These are phyloP conservation scores for Calocybe cyanea DNA, from an alignment of 768 basidiomycete genomes.

Conservation along the genomic window DNA sequence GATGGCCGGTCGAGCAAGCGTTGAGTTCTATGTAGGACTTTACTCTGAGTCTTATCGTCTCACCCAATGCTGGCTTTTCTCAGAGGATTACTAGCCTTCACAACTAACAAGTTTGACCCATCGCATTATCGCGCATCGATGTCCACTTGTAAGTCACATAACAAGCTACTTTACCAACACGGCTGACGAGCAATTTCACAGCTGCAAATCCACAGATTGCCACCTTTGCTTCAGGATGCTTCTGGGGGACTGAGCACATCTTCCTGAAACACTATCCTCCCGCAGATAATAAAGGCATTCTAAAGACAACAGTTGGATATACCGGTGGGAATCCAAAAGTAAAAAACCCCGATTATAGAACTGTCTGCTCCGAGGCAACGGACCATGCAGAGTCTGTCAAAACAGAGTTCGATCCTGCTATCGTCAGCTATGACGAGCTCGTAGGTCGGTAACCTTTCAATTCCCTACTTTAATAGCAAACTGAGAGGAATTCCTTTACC, in stretches of 20 bases:
- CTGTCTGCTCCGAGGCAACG: conserved; percentile 77
- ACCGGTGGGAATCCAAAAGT: too few relatives aligned
- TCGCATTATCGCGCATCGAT: conserved; percentile 37
- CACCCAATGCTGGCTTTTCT: conserved; percentile 26
- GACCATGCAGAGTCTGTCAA: conserved; percentile 86
- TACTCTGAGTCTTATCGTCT: too few relatives aligned
- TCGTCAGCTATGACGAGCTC: too few relatives aligned
- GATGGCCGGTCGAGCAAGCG: conserved; percentile 93
- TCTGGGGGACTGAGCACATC: conserved; percentile 87
- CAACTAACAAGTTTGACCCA: conserved; percentile 29
- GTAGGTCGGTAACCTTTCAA: too few relatives aligned
- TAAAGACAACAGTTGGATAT: too few relatives aligned
- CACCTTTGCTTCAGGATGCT: conserved; percentile 63
- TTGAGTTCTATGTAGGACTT: conserved; percentile 98
- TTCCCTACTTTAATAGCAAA: too few relatives aligned
- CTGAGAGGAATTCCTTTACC: conserved; percentile 92
- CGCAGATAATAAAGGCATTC: too few relatives aligned
- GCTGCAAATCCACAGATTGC: conserved; percentile 32
- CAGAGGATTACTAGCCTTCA: conserved; percentile 17
- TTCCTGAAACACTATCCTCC: conserved; percentile 77
- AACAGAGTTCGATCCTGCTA: too few relatives aligned
- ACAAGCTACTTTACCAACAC: neutral
- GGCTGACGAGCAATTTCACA: conserved; percentile 6
- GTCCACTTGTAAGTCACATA: conserved; percentile 31
- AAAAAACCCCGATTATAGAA: too few relatives aligned